These are phyloP conservation scores for Fusarium tupiense DNA, from an alignment of 2,329 filamentous ascomycete genomes.

Conservation along the genomic window DNA sequence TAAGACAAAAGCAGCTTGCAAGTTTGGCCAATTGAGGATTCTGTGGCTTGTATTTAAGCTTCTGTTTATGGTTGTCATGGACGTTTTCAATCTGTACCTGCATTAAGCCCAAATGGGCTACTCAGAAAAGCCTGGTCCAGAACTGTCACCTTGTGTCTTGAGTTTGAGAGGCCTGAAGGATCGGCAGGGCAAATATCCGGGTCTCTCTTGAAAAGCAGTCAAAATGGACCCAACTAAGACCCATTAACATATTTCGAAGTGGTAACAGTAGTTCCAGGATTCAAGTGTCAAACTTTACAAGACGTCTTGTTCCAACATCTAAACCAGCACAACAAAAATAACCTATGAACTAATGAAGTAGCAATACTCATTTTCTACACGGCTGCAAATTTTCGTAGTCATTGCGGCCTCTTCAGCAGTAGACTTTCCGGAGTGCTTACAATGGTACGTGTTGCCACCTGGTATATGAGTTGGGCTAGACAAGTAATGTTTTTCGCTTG, in stretches of 20 bases:
- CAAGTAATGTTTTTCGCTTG: not conserved
- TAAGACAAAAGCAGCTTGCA: not conserved
- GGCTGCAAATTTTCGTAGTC: not conserved
- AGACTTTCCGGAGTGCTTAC: not conserved
- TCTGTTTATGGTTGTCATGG: conserved; percentile 6
- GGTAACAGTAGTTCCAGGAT: not conserved
- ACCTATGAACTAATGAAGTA: not conserved
- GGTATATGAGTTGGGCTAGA: not conserved
- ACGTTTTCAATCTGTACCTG: not conserved
- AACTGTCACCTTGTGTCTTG: fast-evolving
- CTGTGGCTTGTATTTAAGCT: not conserved
- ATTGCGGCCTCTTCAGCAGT: too few relatives aligned
- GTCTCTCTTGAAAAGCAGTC: not conserved
- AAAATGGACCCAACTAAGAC: not conserved
- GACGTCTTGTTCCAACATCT: not conserved
- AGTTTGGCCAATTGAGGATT: fast-evolving
- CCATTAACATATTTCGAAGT: fast-evolving
- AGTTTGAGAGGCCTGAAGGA: not conserved
- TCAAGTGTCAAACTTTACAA: not conserved
- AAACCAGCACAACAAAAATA: not conserved
- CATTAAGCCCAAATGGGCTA: not conserved
- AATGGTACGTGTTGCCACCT: not conserved
- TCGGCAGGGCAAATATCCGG: not conserved
- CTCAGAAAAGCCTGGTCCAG: not conserved
- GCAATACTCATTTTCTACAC: not conserved